Evolutionary conservation across 805 yeast genomes (phyloP).

Genomic region (Candida rishiriensis): DNA sequence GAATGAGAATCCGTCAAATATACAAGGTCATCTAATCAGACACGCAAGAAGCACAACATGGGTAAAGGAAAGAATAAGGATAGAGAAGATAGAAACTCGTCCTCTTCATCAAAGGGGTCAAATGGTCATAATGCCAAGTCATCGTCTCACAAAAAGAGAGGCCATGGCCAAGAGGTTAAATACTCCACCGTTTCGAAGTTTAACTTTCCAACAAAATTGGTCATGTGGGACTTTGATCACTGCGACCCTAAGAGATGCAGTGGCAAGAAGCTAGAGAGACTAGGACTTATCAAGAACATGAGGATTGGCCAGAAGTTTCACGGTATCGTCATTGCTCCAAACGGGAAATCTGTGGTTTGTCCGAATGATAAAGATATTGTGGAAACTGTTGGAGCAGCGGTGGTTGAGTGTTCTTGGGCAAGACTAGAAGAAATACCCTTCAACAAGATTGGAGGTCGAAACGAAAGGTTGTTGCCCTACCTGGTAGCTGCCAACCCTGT

Average conservation of each 20-base stretch:
- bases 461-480: constrained; percentile 86
- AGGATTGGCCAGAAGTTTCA: constrained; percentile 91
- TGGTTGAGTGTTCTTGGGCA: constrained; percentile 99
- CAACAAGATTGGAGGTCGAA: constrained; percentile 81
- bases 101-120: constrained; percentile 36
- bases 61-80: constrained; percentile 50
- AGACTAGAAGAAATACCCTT: constrained; percentile 96
- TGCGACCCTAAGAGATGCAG: constrained; percentile 98
- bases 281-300: constrained; percentile 75
- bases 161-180: constrained; percentile 25
- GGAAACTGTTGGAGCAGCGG: constrained; percentile 85
- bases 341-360: constrained; percentile 84
- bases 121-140: constrained; percentile 53
- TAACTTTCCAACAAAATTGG: constrained; percentile 76
- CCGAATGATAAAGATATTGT: constrained; percentile 80
- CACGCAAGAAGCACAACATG: constrained; percentile 27
- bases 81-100: constrained; percentile 32
- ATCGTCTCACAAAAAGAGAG: constrained; percentile 39
- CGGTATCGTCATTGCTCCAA: constrained; percentile 90
- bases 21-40: too few species aligned
- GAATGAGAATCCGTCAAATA: too few species aligned
- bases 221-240: constrained; percentile 99
- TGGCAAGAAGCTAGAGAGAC: constrained; percentile 87
- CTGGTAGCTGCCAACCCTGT: constrained; percentile 96
- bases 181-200: constrained; percentile 15